A percentile compares a stretch with the other conserved stretches of the same genome.
Conservation (phyloP, 106 monocot genomes). For the Dioscorea zingiberensis region DNA sequence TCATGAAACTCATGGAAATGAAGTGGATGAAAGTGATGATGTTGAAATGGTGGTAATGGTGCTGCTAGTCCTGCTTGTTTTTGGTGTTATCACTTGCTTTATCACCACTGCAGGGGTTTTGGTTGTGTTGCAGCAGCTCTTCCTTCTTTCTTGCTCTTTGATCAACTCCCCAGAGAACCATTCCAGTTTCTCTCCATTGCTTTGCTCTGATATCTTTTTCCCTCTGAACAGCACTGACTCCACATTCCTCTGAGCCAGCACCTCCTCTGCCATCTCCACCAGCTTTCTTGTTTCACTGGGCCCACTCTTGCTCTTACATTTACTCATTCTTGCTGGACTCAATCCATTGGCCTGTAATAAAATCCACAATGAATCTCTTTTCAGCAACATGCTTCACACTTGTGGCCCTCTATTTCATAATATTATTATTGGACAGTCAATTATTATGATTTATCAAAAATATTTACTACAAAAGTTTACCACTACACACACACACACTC, state of each 20-base stretch:
- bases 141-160: constrained; percentile 8
- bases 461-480: too few relatives aligned
- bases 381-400: too few relatives aligned
- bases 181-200: constrained; percentile 5
- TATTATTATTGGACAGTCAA: too few relatives aligned
- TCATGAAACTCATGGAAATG: background rate
- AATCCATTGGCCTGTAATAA: background rate
- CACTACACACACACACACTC: too few relatives aligned
- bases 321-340: background rate
- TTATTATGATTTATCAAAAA: too few relatives aligned
- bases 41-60: too few relatives aligned
- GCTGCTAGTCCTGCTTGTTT: background rate
- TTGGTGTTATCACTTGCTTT: background rate
- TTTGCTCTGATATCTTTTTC: constrained; percentile 20
- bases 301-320: background rate
- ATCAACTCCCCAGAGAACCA: background rate
- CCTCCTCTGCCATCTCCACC: background rate
- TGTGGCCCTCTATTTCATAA: too few relatives aligned
- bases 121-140: background rate
- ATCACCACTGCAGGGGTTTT: background rate
- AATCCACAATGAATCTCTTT: too few relatives aligned
- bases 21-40: background rate
- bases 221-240: constrained; percentile 35
- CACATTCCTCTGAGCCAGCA: constrained; percentile 25
- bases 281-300: background rate